These are phyloP conservation scores for Exserohilum rostratum DNA, from an alignment of 2,329 filamentous ascomycete genomes.

Conservation along the genomic window DNA sequence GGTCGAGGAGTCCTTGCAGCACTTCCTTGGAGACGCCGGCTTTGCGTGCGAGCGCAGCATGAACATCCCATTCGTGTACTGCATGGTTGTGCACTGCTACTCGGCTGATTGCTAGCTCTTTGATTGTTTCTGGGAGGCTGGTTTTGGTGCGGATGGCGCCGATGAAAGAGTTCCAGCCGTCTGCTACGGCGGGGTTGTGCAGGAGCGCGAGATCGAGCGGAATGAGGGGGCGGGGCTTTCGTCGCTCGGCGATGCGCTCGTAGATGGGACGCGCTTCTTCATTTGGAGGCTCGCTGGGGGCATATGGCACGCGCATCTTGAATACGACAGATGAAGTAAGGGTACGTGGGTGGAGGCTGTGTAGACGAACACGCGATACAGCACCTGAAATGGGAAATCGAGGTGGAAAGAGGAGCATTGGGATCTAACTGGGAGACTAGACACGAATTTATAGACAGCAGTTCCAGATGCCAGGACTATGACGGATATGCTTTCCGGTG, in stretches of 20 bases:
- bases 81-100: slow-evolving; percentile 83
- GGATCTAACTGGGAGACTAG: background rate
- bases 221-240: slow-evolving; percentile 59
- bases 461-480: slow-evolving; percentile 7
- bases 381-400: background rate
- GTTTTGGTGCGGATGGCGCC: slow-evolving; percentile 63
- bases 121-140: slow-evolving; percentile 58
- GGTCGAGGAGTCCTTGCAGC: slow-evolving; percentile 55
- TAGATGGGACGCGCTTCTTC: slow-evolving; percentile 57
- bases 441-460: slow-evolving; percentile 2
- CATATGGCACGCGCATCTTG: slow-evolving; percentile 63
- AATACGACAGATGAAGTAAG: slow-evolving; percentile 10
- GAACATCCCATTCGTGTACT: slow-evolving; percentile 85
- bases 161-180: slow-evolving; percentile 66
- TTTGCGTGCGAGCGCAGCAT: slow-evolving; percentile 69
- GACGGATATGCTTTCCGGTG: slow-evolving; percentile 10
- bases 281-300: slow-evolving; percentile 55
- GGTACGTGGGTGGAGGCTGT: background rate
- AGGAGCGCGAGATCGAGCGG: slow-evolving; percentile 62
- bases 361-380: background rate
- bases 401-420: slow-evolving; percentile 1
- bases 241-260: slow-evolving; percentile 59
- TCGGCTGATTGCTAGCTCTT: slow-evolving; percentile 79
- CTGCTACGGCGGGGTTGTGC: slow-evolving; percentile 61
- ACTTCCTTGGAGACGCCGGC: slow-evolving; percentile 65